Evolutionary conservation across 106 monocot species (phyloP), one percentile per base, ranked within the genome.

Genomic region (Acanthochlamys bracteata): DNA sequence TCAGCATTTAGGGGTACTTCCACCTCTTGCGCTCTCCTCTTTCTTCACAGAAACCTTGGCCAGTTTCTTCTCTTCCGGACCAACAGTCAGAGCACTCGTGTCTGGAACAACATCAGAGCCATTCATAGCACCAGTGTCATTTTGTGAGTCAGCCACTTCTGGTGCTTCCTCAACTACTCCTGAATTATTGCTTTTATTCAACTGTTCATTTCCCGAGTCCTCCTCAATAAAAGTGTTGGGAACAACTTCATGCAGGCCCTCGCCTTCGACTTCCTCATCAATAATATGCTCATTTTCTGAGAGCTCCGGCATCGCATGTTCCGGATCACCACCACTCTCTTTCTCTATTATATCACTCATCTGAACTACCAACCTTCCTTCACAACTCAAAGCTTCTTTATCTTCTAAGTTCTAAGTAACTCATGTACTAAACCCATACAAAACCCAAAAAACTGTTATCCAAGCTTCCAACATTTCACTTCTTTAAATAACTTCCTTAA

Each of bases 201-300:
- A 39, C 24, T 54, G n/a, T n/a, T n/a, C n/a, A n/a, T n/a, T n/a
- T n/a, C n/a, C 20, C 7, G 53, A 7, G 46, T 13, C 33, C 53
- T 49, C 13, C 54, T 49, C 65, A 21, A 11, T 55, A 14, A 55
- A 42, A 65, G 70, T 41, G 70, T 69, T 56, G 39, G 22, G 15
- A 39, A 57, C 24, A 20, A 62, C 19, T 54, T 49, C 42, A 26
- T 63, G 26, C 33, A 70, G 43, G 15, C 71, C 65, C 62, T 62
- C 39, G 11, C 54, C 61, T 39, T 39, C 61, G 16, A 2, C 62
- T 16, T 40, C 67, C 51, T 55, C 59, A 24, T 70, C 39, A 10
- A 42, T n/a, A n/a, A n/a, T 59, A 24, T 65, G 64, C 41, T 58
- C 65, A 40, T 24, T 71, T 51, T 71, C 65, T 55, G 70, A 57